Evolutionary conservation across 345 rosid genomes (phyloP).

Genomic region (Eucalyptus curtisii): DNA sequence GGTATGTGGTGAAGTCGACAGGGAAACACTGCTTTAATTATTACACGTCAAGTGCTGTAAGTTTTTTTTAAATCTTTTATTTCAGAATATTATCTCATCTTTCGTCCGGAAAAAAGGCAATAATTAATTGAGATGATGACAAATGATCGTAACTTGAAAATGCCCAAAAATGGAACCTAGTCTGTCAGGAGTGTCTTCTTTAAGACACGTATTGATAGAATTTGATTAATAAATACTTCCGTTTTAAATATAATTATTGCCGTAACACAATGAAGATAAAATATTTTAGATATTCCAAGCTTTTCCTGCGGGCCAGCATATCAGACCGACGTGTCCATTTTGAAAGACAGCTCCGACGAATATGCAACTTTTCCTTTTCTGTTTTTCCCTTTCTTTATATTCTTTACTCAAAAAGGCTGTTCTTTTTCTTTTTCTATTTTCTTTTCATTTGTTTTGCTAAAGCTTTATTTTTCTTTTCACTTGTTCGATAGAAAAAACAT

Average conservation of each 20-base stretch:
- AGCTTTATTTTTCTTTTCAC: background rate
- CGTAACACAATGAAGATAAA: accelerated
- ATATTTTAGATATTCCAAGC: accelerated
- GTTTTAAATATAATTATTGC: background rate
- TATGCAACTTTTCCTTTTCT: background rate
- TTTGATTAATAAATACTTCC: background rate
- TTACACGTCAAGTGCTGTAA: background rate
- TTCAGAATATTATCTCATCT: background rate
- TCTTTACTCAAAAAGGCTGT: background rate
- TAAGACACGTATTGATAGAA: background rate
- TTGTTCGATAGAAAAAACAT: background rate
- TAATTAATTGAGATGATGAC: background rate
- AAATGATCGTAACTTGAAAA: background rate
- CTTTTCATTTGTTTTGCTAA: background rate
- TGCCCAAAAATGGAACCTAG: background rate
- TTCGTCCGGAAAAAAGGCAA: background rate
- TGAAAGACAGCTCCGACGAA: background rate
- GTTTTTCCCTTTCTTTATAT: background rate
- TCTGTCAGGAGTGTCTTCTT: background rate
- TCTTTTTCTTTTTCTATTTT: background rate
- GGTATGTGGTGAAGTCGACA: background rate
- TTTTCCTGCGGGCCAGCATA: background rate
- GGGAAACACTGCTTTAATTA: background rate
- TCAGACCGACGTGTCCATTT: background rate
- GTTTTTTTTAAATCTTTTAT: no score